Evolutionary conservation across 1,139 yeast genomes (phyloP).

Genomic region (Yamadazyma pseudoaaseri): DNA sequence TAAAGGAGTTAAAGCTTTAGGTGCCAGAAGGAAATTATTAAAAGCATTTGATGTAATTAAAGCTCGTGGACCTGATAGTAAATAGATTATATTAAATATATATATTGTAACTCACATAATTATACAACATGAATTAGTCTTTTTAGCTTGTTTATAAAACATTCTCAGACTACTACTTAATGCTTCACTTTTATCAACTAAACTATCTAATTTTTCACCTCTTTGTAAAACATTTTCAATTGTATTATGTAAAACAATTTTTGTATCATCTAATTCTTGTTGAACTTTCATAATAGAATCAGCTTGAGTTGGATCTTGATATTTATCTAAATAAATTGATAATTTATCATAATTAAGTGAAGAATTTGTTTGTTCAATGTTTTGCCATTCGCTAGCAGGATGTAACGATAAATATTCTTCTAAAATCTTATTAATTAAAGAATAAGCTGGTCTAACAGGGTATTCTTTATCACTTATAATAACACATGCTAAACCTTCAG

Average conservation of each 20-base stretch:
- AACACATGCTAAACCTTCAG: slow-evolving; percentile 94
- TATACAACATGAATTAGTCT: slow-evolving; percentile 94
- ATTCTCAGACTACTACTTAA: slow-evolving; percentile 83
- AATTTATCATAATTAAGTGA: slow-evolving; percentile 58
- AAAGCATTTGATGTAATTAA: slow-evolving; percentile 87
- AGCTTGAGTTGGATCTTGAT: slow-evolving; percentile 97
- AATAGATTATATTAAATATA: slow-evolving; percentile 7
- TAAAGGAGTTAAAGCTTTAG: slow-evolving; percentile 88
- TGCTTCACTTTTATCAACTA: slow-evolving; percentile 95
- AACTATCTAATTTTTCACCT: slow-evolving; percentile 91
- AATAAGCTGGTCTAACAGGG: slow-evolving; percentile 97
- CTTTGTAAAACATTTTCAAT: slow-evolving; percentile 92
- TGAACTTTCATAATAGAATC: slow-evolving; percentile 97
- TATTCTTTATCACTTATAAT: slow-evolving; percentile 91
- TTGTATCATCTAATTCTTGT: slow-evolving; percentile 96
- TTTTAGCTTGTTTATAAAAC: slow-evolving; percentile 97
- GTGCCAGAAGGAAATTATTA: slow-evolving; percentile 88
- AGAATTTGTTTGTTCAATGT: slow-evolving; percentile 48
- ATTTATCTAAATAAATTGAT: slow-evolving; percentile 70
- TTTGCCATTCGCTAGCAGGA: slow-evolving; percentile 71
- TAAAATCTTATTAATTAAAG: slow-evolving; percentile 82
- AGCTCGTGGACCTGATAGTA: slow-evolving; percentile 7
- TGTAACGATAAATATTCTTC: slow-evolving; percentile 88
- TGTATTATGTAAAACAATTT: slow-evolving; percentile 92
- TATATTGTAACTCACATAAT: slow-evolving; percentile 46